Evolutionary conservation across 176 grass and related monocot genomes (phyloP).

Genomic region (Sorghum bicolor): Sorghum_bicolor_NCBIv3 NC_012875.2:59033501-59034000

Average conservation of each 20-base stretch:
- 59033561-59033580: not conserved
- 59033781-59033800: not conserved
- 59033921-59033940: not conserved
- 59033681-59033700: not conserved
- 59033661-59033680: not conserved
- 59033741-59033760: not conserved
- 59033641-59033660: not conserved
- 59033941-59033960: not conserved
- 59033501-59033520: constrained; percentile 75
- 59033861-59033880: not conserved
- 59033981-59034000: not conserved
- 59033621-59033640: not conserved
- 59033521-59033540: not conserved
- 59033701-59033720: not conserved
- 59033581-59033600: not conserved
- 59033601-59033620: not conserved
- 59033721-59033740: not conserved
- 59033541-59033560: not conserved
- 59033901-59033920: not conserved
- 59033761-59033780: not conserved
- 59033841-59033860: not conserved
- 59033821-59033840: not conserved
- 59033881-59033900: not conserved
- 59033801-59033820: not conserved
- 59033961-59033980: not conserved